Evolutionary conservation across 2,329 filamentous ascomycete species (phyloP).

Genomic region (Blastomyces emzantsi): DNA sequence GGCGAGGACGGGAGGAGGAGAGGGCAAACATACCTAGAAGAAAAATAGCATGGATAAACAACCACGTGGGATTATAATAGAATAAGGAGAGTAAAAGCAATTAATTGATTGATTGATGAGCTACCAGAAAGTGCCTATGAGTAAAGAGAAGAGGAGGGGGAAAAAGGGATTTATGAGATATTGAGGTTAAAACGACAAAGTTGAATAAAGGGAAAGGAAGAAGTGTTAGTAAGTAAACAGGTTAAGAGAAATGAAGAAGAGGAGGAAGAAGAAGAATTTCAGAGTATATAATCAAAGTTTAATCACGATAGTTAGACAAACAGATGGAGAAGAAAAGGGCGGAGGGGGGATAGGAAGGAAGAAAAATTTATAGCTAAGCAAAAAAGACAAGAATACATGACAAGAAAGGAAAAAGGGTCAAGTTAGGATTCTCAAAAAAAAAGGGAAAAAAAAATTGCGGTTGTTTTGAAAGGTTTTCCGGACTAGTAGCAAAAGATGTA

Average conservation of each 20-base stretch:
- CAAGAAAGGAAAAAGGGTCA: no score
- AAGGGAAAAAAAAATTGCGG: constrained; percentile 15
- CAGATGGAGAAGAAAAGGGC: constrained; percentile 17
- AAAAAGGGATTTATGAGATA: not conserved
- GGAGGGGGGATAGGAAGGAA: no score
- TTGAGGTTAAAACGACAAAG: not conserved
- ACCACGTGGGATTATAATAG: no score
- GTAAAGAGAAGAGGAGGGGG: no score
- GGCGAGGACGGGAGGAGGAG: no score
- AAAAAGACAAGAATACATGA: constrained; percentile 30
- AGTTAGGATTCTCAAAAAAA: constrained; percentile 22
- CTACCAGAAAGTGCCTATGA: no score
- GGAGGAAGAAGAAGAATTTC: constrained; percentile 8
- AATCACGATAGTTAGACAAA: constrained; percentile 18
- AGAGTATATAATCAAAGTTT: constrained; percentile 6
- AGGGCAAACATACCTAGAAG: no score
- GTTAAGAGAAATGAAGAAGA: constrained; percentile 13
- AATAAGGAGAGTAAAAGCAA: no score
- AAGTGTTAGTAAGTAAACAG: not conserved
- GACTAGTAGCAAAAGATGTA: not conserved
- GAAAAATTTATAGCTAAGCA: constrained; percentile 24
- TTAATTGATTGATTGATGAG: no score
- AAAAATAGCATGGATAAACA: no score
- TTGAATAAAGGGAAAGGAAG: not conserved
- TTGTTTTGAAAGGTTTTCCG: not conserved